Evolutionary conservation across 352 stramenopile genomes (phyloP).

Genomic region (Globisporangium carolinianum): DNA sequence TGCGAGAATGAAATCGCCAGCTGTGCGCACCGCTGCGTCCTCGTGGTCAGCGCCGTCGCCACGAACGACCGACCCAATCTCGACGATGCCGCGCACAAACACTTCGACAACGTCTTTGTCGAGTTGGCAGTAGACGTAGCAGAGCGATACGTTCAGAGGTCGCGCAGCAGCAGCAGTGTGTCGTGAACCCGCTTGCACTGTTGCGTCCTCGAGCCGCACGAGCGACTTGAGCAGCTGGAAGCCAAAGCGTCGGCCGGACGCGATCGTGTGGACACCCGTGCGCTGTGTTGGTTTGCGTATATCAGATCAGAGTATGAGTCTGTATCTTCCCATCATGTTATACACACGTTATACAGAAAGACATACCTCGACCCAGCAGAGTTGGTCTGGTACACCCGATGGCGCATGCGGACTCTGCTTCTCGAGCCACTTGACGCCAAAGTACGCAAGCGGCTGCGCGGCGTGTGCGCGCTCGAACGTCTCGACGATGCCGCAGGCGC

Average conservation of each 20-base stretch:
- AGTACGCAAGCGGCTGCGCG: constrained; percentile 34
- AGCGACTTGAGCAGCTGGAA: constrained; percentile 59
- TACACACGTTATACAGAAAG: constrained; percentile 9
- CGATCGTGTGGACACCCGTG: constrained; percentile 23
- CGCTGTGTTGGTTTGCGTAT: constrained; percentile 12
- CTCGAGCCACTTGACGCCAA: constrained; percentile 62
- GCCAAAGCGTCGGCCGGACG: constrained; percentile 28
- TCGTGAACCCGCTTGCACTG: too few relatives aligned
- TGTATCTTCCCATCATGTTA: neutral
- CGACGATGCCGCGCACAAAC: constrained; percentile 53
- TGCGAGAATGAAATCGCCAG: constrained; percentile 34
- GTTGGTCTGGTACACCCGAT: constrained; percentile 31
- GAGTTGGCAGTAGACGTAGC: constrained; percentile 53
- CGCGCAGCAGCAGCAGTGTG: constrained; percentile 10
- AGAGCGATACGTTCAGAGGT: constrained; percentile 46
- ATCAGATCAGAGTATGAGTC: neutral
- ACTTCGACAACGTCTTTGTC: constrained; percentile 34
- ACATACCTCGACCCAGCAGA: constrained; percentile 50
- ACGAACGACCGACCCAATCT: constrained; percentile 17
- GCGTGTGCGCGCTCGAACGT: constrained; percentile 27
- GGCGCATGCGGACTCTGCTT: constrained; percentile 18
- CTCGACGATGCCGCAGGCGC: constrained; percentile 42
- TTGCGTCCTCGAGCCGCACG: constrained; percentile 23
- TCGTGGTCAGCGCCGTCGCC: neutral
- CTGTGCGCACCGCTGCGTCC: constrained; percentile 14